phyloP scores from a whole-genome alignment of 1,284 basidiomycete genomes.

The Fomitopsis schrenkii region DNA sequence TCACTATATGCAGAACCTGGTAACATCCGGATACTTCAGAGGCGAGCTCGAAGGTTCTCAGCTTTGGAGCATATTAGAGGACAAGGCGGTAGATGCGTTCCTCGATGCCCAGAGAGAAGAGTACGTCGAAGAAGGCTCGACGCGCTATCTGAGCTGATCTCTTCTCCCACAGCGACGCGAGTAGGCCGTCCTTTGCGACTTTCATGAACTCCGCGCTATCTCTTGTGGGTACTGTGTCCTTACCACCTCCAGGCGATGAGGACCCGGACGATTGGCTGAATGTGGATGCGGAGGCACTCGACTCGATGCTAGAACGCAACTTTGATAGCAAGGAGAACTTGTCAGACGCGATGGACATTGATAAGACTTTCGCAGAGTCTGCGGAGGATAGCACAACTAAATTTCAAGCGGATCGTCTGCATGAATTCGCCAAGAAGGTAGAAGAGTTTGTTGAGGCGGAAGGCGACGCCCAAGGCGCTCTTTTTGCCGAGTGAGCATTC shows the following conservation, averaged over 20 bases:
- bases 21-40: slow-evolving; percentile 69
- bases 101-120: slow-evolving; percentile 58
- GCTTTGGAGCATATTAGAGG: slow-evolving; percentile 71
- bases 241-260: slow-evolving; percentile 33
- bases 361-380: slow-evolving; percentile 28
- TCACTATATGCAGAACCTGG: slow-evolving; percentile 65
- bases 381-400: slow-evolving; percentile 48
- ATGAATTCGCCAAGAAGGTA: slow-evolving; percentile 78
- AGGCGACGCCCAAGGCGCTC: slow-evolving; percentile 83
- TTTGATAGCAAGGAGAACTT: slow-evolving; percentile 25
- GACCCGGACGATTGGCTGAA: slow-evolving; percentile 75
- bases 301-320: slow-evolving; percentile 51
- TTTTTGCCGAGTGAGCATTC: slow-evolving; percentile 76
- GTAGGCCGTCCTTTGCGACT: slow-evolving; percentile 69
- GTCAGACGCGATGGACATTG: slow-evolving; percentile 42
- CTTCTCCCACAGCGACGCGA: slow-evolving; percentile 43
- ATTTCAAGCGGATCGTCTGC: slow-evolving; percentile 66
- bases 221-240: slow-evolving; percentile 24
- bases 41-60: slow-evolving; percentile 73
- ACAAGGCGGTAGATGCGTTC: slow-evolving; percentile 65
- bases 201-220: slow-evolving; percentile 64
- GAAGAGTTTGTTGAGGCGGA: slow-evolving; percentile 84
- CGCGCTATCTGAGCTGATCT: neutral
- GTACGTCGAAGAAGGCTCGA: slow-evolving; percentile 38
- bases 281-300: slow-evolving; percentile 60